Conservation (phyloP, 129 eudicot species). For the Escallonia herrerae region DNA sequence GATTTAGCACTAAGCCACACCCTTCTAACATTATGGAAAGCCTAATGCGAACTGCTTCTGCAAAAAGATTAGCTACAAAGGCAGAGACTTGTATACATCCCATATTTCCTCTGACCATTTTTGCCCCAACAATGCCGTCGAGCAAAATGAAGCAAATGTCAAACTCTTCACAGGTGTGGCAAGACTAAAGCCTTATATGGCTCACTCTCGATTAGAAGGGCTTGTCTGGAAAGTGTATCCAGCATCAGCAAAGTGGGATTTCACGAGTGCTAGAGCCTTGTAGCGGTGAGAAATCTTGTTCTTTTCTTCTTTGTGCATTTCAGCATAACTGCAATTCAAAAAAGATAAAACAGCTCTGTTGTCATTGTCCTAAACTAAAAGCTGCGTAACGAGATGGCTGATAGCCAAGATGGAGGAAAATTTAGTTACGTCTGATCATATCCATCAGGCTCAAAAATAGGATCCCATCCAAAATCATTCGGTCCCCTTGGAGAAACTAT, state of each 20-base stretch:
- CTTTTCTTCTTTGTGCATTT: constrained; percentile 88
- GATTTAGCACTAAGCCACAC: too few relatives aligned
- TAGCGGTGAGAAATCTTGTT: constrained; percentile 83
- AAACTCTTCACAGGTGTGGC: not conserved
- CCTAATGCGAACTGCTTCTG: too few relatives aligned
- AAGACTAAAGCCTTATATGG: not conserved
- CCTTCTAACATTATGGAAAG: too few relatives aligned
- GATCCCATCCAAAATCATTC: constrained; percentile 95
- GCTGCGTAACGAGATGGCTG: not conserved
- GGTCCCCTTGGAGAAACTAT: constrained; percentile 95
- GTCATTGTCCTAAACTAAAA: not conserved
- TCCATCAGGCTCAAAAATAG: constrained; percentile 85
- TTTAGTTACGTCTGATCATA: constrained; percentile 67
- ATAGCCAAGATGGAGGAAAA: not conserved
- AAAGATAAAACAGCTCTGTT: not conserved
- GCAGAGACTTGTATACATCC: too few relatives aligned
- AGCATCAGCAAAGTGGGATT: constrained; percentile 74
- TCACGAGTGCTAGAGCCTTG: constrained; percentile 80
- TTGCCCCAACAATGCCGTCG: too few relatives aligned
- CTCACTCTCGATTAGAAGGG: constrained; percentile 1
- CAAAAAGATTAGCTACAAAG: too few relatives aligned
- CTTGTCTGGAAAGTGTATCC: constrained; percentile 40
- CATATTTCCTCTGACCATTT: too few relatives aligned
- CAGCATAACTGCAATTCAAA: constrained; percentile 62
- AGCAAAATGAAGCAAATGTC: too few relatives aligned